Base-by-base conservation (phyloP, 2,329 filamentous ascomycete genomes). In the Knoxdaviesia proteae region DNA sequence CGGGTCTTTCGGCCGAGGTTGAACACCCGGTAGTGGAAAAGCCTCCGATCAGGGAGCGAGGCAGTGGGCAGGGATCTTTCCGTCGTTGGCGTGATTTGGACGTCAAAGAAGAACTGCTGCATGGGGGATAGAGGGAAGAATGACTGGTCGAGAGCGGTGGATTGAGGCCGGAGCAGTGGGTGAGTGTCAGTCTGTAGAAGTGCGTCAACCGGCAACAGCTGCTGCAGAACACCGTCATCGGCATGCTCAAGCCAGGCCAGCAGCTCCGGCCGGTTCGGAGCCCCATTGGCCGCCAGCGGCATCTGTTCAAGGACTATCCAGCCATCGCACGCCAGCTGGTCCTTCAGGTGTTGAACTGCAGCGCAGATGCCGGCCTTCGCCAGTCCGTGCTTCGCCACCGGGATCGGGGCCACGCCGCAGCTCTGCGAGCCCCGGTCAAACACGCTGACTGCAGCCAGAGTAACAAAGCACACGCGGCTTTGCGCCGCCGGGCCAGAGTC, bases 171-270 rank as follows among this genome's bases (percentile, higher is more conserved):
- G 6, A 60, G 43, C 3, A 51, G 47, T 35, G 59, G 56, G 34
- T 61, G 56, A 6, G 55, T 56, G 30, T 68, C 52, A 40, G 58
- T 59, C 20, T 20, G 20, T 20, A 20, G 20, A 20, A 3, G 20
- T 20, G 20, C 20, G 20, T 20, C 20, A 20, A 20, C 20, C 20
- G 20, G 20, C 52, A 65, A 58, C 37, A 69, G 62, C 40, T 62
- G 62, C 37, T 60, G 57, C 48, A 68, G 62, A 30, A 59, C 47
- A 32, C 62, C 57, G 42, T 68, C 60, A 46, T 66, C 65, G 39
- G 65, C 61, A 47, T 71, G 70, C 52, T 71, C 67, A 31, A 63
- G 62, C 68, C 68, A 71, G 4, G 64, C 68, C 45, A 68, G 66
- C 38, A 71, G 49, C 44, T 57, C 59, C 33, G 65, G 57, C 37